These are phyloP conservation scores for Nakazawaea ambrosiae DNA, from an alignment of 805 yeast genomes.

Conservation along the genomic window DNA sequence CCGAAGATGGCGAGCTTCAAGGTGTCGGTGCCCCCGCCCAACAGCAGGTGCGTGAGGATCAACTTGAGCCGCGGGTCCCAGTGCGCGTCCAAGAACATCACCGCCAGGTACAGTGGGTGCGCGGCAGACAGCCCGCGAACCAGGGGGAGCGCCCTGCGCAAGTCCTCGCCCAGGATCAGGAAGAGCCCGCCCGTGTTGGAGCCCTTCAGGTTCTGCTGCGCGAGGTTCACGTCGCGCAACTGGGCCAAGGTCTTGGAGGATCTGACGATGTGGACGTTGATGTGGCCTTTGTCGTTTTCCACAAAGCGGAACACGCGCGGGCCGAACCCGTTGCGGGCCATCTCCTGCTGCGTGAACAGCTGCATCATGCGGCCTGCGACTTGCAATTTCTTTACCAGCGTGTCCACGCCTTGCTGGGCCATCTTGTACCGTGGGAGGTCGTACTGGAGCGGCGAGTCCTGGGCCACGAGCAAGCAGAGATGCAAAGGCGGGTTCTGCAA, in stretches of 20 bases:
- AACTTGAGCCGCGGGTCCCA: constrained; percentile 59
- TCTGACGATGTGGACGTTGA: constrained; percentile 73
- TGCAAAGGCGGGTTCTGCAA: constrained; percentile 71
- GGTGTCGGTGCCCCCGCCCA: constrained; percentile 78
- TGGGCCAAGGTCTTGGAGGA: constrained; percentile 63
- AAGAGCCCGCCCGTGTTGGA: constrained; percentile 69
- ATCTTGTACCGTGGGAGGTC: constrained; percentile 56
- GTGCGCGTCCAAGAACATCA: constrained; percentile 75
- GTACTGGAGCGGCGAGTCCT: constrained; percentile 62
- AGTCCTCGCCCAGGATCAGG: constrained; percentile 71
- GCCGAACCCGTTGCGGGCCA: constrained; percentile 73
- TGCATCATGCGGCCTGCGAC: constrained; percentile 86
- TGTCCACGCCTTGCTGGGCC: constrained; percentile 61
- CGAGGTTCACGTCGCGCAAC: constrained; percentile 68
- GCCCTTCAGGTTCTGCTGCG: constrained; percentile 81
- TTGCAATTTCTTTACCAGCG: constrained; percentile 68
- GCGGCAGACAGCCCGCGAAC: constrained; percentile 27
- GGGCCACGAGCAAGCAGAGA: constrained; percentile 67
- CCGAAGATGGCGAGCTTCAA: constrained; percentile 87
- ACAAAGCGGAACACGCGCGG: constrained; percentile 68
- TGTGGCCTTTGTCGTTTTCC: constrained; percentile 40
- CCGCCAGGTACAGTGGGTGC: constrained; percentile 71
- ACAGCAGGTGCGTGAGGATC: constrained; percentile 84
- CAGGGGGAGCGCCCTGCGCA: constrained; percentile 49
- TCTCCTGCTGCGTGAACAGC: constrained; percentile 86